Base-by-base conservation (phyloP, 2,329 filamentous ascomycete species). In the Basipetospora chlamydospora region DNA sequence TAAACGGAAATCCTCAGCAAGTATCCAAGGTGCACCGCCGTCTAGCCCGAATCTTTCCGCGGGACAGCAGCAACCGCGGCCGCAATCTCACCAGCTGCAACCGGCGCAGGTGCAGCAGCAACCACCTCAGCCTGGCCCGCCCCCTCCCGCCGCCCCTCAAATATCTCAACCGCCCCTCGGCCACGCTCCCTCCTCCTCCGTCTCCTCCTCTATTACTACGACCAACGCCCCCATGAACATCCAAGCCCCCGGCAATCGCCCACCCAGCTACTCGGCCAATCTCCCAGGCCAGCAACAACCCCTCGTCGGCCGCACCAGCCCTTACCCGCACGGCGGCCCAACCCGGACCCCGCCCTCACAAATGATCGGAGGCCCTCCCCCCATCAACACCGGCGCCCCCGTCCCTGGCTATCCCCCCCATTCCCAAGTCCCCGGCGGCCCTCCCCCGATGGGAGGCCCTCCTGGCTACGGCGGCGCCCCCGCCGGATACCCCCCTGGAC, bases 1-100 rank as follows among this genome's bases (percentile, higher is more conserved):
- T 63, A 83, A 81, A 72, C 77, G 80, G 61, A 81, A 77, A 67
- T 79, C 77, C 52, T 67, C 67, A 51, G 66, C 68, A 56, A 73
- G 67, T 58, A 70, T 72, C 50, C 66, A 69, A 15, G 34, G 34
- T 34, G 18, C 28, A 22, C 8, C 22, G 15, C 22, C 35, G 6
- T 37, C 36, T n/a, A 20, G 13, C 28, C 22, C 38, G 32, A 39
- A 37, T 29, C 33, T 26, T 22, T 25, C 41, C 18, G 35, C 30
- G 28, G 31, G 22, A 8, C 32, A 41, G 25, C 35, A 31, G 17
- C 29, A 38, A n/a, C n/a, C n/a, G n/a, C n/a, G n/a, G n/a, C n/a
- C n/a, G 8, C 37, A 38, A 22, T 25, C 35, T 22, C 35, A 33
- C 15, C 28, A 29, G 29, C 16, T 12, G 12, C 37, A 30, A 17